Conservation (phyloP, 768 basidiomycete species). For the Tylopilus cervinicoccineus region DNA sequence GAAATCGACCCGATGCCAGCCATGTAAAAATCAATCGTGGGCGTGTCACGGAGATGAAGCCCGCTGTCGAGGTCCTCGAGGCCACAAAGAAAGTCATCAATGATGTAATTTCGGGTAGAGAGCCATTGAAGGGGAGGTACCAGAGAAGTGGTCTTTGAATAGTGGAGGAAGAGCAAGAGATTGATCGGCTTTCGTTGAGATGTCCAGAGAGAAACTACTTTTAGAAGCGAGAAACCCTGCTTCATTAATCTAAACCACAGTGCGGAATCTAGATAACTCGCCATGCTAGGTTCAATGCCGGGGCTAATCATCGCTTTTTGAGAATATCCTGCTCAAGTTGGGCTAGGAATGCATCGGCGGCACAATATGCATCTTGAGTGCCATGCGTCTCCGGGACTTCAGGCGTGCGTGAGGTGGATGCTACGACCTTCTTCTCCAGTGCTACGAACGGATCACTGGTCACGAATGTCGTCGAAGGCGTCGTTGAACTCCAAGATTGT, state of each 20-base stretch:
- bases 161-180: conserved; percentile 43
- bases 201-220: conserved; percentile 49
- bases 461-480: conserved; percentile 5
- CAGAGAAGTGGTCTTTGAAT: conserved; percentile 34
- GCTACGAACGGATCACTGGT: conserved; percentile 48
- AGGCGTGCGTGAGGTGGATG: conserved; percentile 11
- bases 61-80: conserved; percentile 44
- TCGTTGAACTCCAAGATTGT: not conserved
- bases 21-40: conserved; percentile 46
- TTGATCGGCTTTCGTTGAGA: conserved; percentile 40
- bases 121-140: conserved; percentile 31
- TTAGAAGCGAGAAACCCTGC: conserved; percentile 30
- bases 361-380: conserved; percentile 10
- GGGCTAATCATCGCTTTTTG: conserved; percentile 6
- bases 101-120: conserved; percentile 42
- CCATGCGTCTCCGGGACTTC: conserved; percentile 27
- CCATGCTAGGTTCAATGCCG: not conserved
- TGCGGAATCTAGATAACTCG: not conserved
- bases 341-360: conserved; percentile 64
- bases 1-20: conserved; percentile 18
- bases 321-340: conserved; percentile 62
- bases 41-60: conserved; percentile 42
- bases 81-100: conserved; percentile 42
- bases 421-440: conserved; percentile 37
- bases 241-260: conserved; percentile 1